Evolutionary conservation across 352 stramenopile species (phyloP), one percentile per base, ranked within the genome.

Genomic region (Phytophthora agathidicida): DNA sequence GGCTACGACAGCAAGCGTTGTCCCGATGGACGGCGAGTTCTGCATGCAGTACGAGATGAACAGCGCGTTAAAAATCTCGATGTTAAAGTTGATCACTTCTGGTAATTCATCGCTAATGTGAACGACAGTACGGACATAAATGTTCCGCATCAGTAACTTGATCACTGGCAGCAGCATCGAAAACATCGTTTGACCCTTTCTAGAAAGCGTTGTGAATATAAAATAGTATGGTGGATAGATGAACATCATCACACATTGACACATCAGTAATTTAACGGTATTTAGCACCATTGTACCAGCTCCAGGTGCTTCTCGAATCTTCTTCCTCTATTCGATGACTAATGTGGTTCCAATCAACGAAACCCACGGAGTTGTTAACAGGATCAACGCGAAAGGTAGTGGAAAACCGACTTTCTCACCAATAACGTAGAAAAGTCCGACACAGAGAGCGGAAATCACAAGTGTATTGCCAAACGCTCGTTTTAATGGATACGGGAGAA

Each of bases 41-140:
- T 68, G 58, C 50, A 73, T 69, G 11, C 64, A 61, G 47, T 65
- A 73, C 0, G 64, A 62, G 4, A 68, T 35, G 14, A 73, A 73
- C 5, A 69, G 28, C 11, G 59, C 33, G 24, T 64, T 73, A 42
- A 65, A 73, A 0, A 68, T 31, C 9, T 72, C 64, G 14, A 41
- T 45, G 19, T 73, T 73, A 33, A 65, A 64, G 6, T 61, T 38
- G 7, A 73, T 42, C 2, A 68, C 37, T 33, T 65, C 58, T 0
- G 58, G 55, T 46, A 65, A 57, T 19, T 73, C 58, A 28, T 73
- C 58, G 13, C 46, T 55, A 4, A 65, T 11, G 8, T 69, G 64
- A n/a, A 59, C 58, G 2, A 61, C 51, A 7, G 58, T 59, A 1
- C 50, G 26, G 0, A 33, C 36, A 30, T 69, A 60, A 8, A 67